Evolutionary conservation across 768 basidiomycete genomes (phyloP), one percentile per base, ranked within the genome.

Genomic region (Naganishia friedmannii): DNA sequence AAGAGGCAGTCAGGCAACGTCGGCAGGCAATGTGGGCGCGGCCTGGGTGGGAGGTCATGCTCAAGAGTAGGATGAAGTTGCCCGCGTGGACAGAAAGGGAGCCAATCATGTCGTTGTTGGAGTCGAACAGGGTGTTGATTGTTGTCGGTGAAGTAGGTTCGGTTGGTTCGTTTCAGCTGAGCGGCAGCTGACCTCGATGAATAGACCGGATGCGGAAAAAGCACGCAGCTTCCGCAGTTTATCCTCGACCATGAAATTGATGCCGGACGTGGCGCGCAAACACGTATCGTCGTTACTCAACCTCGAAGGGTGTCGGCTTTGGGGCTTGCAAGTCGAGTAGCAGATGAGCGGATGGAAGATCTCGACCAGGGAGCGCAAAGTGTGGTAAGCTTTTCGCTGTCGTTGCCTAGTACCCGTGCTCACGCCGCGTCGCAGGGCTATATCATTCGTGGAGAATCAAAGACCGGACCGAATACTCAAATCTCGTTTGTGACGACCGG

Each of bases 401-500:
- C 32, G 32, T 28, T 10, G 3, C 13, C 19, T 51, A 45, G 29
- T 2, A 2, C 23, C 23, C 29, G 0, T 12, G 53, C 53, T 53
- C 23, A 66, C 23, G 48, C 12, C 29, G 88, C 92, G 39, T 26
- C 46, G 60, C 42, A 63, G 60, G 93, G 92, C 2, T 97, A 95
- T 75, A 87, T 88, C 1, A 93, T 96, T 67, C 86, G 94, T 54
- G 94, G 93, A 15, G 92, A 96, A 79, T 87, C 86, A 46, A 90
- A 87, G 72, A 85, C 87, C 57, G 83, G 83, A 12, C 83, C 83
- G 28, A 84, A 85, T 42, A 89, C 90, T 72, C 81, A 94, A 2
- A 82, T 94, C 28, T 55, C 67, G 23, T 96, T 95, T 76, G 93
- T 92, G 77, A 97, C 94, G 1, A 96, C 93, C 12, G 94, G 94